Base-by-base conservation (phyloP, 371 early-diverging fungal genomes). In the Lichtheimia hyalospora region DNA sequence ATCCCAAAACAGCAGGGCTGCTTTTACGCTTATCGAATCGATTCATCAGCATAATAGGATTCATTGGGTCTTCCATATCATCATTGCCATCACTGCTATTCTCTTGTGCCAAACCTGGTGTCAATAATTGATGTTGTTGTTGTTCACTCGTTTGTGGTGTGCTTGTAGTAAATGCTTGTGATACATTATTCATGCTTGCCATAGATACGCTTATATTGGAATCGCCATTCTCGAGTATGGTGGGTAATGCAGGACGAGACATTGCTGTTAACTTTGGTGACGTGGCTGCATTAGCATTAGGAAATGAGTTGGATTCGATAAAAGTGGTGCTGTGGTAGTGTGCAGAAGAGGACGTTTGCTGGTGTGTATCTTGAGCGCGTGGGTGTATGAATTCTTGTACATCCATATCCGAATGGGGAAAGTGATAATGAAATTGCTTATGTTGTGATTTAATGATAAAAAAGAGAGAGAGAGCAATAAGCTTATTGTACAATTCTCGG, bases 1-100 rank as follows among this genome's bases (percentile, higher is more conserved):
- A 62, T 15, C 77, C 79, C 10, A 79, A 49, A 18, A 75, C 73
- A 39, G 79, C 79, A 23, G 79, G 79, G 58, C 79, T 79, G 61
- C 79, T 79, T 49, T 79, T 79, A 27, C 79, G 68, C 57, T 79
- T 79, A 42, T 78, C 79, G n/a, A 55, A 57, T 20, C 57, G 52
- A 24, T 58, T 53, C 34, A 60, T 46, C 20, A 60, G 18, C n/a
- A 63, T 15, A n/a, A 61, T 44, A 23, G 64, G 61, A 56, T 63
- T 52, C 7, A 60, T 14, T 21, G 58, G 2, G 2, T 28, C 40
- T 5, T 40, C n/a, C 20, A 28, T 40, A 34, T 34, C 34, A 34
- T 34, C 34, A 34, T 34, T 34, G 34, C 34, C 34, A 34, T 34
- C 34, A 28, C 28, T 28, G 28, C 28, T 7, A 25, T 25, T 25